phyloP scores from a whole-genome alignment of 2,329 filamentous ascomycete genomes.

The Phaeosphaeriaceae sp. region DNA sequence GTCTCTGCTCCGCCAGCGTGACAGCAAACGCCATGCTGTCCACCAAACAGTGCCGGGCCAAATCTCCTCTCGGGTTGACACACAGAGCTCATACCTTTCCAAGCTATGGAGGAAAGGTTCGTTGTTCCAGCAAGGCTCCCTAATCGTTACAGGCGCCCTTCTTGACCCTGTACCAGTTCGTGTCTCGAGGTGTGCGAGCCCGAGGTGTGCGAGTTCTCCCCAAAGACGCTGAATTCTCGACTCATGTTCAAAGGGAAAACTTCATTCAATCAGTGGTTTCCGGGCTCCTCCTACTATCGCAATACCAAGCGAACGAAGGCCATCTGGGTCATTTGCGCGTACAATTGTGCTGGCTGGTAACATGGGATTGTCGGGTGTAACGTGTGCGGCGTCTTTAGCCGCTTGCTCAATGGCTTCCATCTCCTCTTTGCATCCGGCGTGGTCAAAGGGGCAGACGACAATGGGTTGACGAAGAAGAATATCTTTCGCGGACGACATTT shows the following conservation, averaged over 20 bases:
- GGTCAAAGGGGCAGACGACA: slow-evolving; percentile 93
- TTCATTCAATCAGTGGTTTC: slow-evolving; percentile 71
- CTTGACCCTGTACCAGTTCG: not conserved
- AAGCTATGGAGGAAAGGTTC: not conserved
- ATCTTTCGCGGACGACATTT: slow-evolving; percentile 85
- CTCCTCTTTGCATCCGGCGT: slow-evolving; percentile 95
- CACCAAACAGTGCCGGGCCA: not conserved
- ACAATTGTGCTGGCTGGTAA: slow-evolving; percentile 86
- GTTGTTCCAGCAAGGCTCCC: not conserved
- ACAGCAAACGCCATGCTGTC: not conserved
- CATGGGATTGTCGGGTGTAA: slow-evolving; percentile 91
- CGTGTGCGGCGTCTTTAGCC: slow-evolving; percentile 86
- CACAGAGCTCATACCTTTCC: not conserved
- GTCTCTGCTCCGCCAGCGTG: not conserved
- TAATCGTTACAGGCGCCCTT: not conserved
- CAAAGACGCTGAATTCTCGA: not conserved
- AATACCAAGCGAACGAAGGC: slow-evolving; percentile 66
- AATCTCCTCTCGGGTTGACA: not conserved
- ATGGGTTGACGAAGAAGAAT: slow-evolving; percentile 90
- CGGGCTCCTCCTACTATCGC: slow-evolving; percentile 67
- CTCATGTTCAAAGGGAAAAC: not conserved
- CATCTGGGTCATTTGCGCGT: slow-evolving; percentile 73
- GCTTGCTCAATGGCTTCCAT: slow-evolving; percentile 98
- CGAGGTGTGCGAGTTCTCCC: not conserved
- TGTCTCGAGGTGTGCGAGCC: not conserved